Evolutionary conservation across 352 stramenopile species (phyloP).

Genomic region (Phytophthora aleatoria): DNA sequence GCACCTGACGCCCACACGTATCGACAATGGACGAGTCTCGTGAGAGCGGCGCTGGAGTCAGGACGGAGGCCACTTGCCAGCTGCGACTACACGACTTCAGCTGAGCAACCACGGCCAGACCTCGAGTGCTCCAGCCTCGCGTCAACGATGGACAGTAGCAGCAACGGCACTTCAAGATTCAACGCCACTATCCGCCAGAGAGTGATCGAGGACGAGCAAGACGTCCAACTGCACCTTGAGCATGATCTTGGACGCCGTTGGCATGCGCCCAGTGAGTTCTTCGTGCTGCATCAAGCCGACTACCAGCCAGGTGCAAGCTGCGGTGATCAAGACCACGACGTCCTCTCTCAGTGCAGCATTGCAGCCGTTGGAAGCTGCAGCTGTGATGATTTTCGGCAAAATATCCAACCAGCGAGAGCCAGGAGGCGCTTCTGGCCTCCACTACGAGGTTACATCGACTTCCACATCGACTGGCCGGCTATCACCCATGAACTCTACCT

Average conservation of each 20-base stretch:
- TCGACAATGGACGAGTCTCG: slow-evolving; percentile 28
- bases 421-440: slow-evolving; percentile 2
- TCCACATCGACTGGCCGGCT: slow-evolving; percentile 11
- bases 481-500: slow-evolving; percentile 23
- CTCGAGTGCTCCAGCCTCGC: slow-evolving; percentile 31
- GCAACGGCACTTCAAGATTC: slow-evolving; percentile 13
- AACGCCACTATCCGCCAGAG: slow-evolving; percentile 15
- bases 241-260: background rate
- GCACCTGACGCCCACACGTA: slow-evolving; percentile 32
- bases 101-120: slow-evolving; percentile 8
- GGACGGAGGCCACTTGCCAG: slow-evolving; percentile 28
- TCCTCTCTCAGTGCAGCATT: slow-evolving; percentile 11
- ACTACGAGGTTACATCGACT: background rate
- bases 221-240: slow-evolving; percentile 1
- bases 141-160: slow-evolving; percentile 37
- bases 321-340: background rate
- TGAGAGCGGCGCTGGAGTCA: slow-evolving; percentile 32
- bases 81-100: slow-evolving; percentile 7
- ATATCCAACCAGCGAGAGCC: background rate
- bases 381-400: slow-evolving; percentile 3
- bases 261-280: slow-evolving; percentile 18
- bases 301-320: slow-evolving; percentile 4
- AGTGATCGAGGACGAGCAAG: slow-evolving; percentile 12
- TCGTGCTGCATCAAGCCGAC: slow-evolving; percentile 19
- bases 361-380: slow-evolving; percentile 34